Evolutionary conservation across 2,329 filamentous ascomycete species (phyloP), one percentile per base, ranked within the genome.

Genomic region (Leptoxyphium fumago): DNA sequence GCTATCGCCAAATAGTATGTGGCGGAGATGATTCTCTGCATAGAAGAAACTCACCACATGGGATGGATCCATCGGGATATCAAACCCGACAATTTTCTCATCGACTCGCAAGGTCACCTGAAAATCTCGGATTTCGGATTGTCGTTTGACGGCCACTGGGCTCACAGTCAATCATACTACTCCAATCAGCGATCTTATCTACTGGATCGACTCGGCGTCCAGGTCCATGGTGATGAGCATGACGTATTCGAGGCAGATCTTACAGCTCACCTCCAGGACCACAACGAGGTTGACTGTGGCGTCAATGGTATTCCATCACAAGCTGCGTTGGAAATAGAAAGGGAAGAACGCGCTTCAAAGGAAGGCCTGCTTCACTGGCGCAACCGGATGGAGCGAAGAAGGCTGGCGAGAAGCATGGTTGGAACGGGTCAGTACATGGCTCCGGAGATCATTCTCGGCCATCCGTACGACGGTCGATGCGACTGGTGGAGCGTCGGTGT

Each of bases 391-490:
- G 64, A 68, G 42, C 81, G 79, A 52, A 78, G 86, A 34, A 75
- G 75, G 29, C 73, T 85, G 29, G 89, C 89, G 1, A 77, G 80
- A 52, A 94, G 87, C 39, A 79, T 94, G 1, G 89, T 96, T 10
- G 89, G 89, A 2, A 96, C 91, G 2, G 94, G 87, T 60, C 89
- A 95, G 59, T 96, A 96, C 67, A 96, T 95, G 91, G 89, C 91
- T 1, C 89, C 89, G 2, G 91, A 96, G 66, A 84, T 96, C 14
- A 80, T 95, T 46, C 71, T 75, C 51, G 85, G 88, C 26, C 75
- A 86, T 41, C 67, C 73, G 32, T 96, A 96, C 61, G 91, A 96
- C 64, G 89, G 84, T 28, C 75, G 89, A 57, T 96, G 89, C 64
- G 89, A 96, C 64, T 96, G 76, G 86, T 96, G 84, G 89, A 95